Base-by-base conservation (phyloP, 148 eudicot species). In the Heliamphora exappendiculata region DNA sequence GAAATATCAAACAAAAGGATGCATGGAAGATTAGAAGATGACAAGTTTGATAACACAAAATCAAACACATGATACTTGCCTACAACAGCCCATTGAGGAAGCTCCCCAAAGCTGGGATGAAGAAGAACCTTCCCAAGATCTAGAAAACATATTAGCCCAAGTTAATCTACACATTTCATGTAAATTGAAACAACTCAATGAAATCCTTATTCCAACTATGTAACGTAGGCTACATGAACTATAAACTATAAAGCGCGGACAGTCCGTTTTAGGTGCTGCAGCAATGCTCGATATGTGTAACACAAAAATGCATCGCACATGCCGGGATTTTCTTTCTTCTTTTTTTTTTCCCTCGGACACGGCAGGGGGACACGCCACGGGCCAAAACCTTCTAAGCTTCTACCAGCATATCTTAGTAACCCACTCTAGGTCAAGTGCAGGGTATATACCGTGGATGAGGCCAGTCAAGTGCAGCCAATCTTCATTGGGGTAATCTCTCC, bases 51-150 rank as follows among this genome's bases (percentile, higher is more conserved):
- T 4, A 9, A 9, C 39, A 45, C 26, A 2, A 28, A 10, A 28
- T 10, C 2, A 5, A 37, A 57, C 20, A 65, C 17, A 49, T 28
- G 65, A 34, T 19, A 62, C 81, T 36, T 75, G 54, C 89, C 98
- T 0, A 92, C 98, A 58, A 94, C 97, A 24, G 98, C 98, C 97
- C 98, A 93, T 80, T 93, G 98, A 55, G 98, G 97, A 31, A 93
- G 93, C 66, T 51, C 87, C 8, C 98, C 98, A 60, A 92, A 95
- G 75, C 84, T 84, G 16, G 97, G 97, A 80, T 77, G 97, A 69
- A 85, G 84, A 49, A 94, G 89, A 75, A 94, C 98, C 86, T 94
- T 94, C 11, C 98, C 98, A 31, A 94, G 96, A 83, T 94, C 98
- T 94, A 70, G 7, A 76, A 64, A 45, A 1, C 34, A 31, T 29